Evolutionary conservation across 1,139 yeast genomes (phyloP), one percentile per base, ranked within the genome.

Genomic region (Saccharomyces hybrid): DNA sequence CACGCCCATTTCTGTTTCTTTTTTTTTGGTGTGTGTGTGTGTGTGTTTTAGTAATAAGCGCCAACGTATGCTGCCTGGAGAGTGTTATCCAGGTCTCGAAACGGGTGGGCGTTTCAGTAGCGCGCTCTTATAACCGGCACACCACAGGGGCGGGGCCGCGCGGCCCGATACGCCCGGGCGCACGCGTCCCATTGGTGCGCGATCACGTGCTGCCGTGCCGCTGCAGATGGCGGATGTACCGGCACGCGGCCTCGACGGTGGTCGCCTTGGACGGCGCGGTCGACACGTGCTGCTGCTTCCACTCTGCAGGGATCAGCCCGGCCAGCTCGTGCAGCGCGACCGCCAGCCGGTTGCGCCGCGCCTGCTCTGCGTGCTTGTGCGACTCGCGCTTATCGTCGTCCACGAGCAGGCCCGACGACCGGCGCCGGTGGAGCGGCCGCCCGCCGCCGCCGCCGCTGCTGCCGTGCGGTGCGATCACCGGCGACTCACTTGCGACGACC

Each of bases 351-450:
- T 91, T 90, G 63, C 99, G 80, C 57, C 99, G 78, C 9, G 96
- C 98, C 71, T 93, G 97, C 71, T 93, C 99, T 0, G 99, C 98
- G 28, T 88, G 78, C 67, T 93, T 91, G 71, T 93, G 99, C 27
- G 88, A 84, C 4, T 93, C 86, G 62, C 84, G 84, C 68, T 86
- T 84, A 29, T 79, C 53, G 21, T 24, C 29, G 11, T 44, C 48
- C 48, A 44, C 48, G 27, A 27, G 48, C 7, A n/a, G 14, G 29
- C 27, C 29, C 48, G 29, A 42, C 48, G 29, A 16, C 26, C 21
- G 48, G 7, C 26, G 28, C 14, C 12, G 11, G 42, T 12, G 29
- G 42, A 16, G 52, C 32, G 28, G 32, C 21, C 21, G 52, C 31
- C 8, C 21, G 42, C 27, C 21, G 4, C 21, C 4, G 21, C 21